Conservation (phyloP, 768 basidiomycete genomes). For the Lepiota subincarnata region DNA sequence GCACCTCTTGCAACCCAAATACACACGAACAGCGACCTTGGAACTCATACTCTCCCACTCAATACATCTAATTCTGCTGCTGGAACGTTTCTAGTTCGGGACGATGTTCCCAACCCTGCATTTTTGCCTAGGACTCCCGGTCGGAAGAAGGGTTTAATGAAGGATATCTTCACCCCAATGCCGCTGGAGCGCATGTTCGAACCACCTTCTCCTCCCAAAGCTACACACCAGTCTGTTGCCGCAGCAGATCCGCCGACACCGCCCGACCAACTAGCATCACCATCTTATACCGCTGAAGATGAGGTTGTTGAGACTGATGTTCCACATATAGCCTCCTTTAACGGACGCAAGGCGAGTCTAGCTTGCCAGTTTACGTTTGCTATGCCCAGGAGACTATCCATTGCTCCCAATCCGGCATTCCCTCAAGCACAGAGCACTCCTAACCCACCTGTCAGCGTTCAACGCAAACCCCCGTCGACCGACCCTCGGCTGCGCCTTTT, state of each 20-base stretch:
- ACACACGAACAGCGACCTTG: constrained; percentile 39
- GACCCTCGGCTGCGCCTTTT: constrained; percentile 84
- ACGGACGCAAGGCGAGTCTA: constrained; percentile 41
- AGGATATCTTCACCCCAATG: constrained; percentile 85
- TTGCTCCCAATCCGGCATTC: constrained; percentile 27
- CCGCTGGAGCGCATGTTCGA: constrained; percentile 91
- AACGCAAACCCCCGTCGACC: constrained; percentile 36
- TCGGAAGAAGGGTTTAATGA: constrained; percentile 55
- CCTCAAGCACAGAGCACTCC: constrained; percentile 68
- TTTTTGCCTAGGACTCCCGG: constrained; percentile 67
- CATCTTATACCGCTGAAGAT: constrained; percentile 22
- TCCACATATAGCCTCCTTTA: constrained; percentile 42
- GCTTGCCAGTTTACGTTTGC: constrained; percentile 74
- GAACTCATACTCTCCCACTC: constrained; percentile 22
- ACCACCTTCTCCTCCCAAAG: constrained; percentile 77
- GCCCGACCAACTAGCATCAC: neutral
- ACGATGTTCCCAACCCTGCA: constrained; percentile 54
- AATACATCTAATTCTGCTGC: constrained; percentile 29
- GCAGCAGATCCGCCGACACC: neutral
- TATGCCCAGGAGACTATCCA: constrained; percentile 39
- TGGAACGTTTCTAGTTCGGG: constrained; percentile 75
- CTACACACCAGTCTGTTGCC: neutral
- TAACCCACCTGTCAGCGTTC: constrained; percentile 27
- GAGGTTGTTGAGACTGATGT: constrained; percentile 49
- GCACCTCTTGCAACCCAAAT: constrained; percentile 51